Evolutionary conservation across 768 basidiomycete genomes (phyloP).

Genomic region (Phaeotremella fagi): DNA sequence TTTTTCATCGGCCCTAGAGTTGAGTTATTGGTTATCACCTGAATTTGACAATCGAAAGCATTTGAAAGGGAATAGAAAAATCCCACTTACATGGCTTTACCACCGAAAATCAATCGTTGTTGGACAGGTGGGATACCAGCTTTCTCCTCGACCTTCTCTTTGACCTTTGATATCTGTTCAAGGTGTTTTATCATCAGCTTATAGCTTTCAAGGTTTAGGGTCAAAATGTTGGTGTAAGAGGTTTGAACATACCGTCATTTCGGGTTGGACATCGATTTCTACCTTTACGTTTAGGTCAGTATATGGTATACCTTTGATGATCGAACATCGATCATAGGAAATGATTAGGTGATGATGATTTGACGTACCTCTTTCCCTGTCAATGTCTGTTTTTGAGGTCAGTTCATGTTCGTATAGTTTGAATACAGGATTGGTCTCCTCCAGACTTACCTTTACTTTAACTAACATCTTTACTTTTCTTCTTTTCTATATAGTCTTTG

Average conservation of each 20-base stretch:
- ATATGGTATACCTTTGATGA: too few species aligned
- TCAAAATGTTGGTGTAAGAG: neutral
- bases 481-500: too few species aligned
- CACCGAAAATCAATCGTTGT: conserved; percentile 86
- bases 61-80: neutral
- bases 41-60: too few species aligned
- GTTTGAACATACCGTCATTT: conserved; percentile 63
- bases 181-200: neutral
- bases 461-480: conserved; percentile 39
- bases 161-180: conserved; percentile 78
- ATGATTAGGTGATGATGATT: too few species aligned
- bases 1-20: conserved; percentile 80
- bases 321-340: too few species aligned
- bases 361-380: conserved; percentile 86
- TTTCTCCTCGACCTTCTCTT: conserved; percentile 97
- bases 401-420: neutral
- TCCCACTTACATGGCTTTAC: conserved; percentile 74
- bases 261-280: conserved; percentile 88
- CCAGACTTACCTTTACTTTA: conserved; percentile 49
- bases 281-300: too few species aligned
- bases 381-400: conserved; percentile 61
- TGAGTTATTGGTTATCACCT: neutral
- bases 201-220: neutral
- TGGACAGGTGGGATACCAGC: conserved; percentile 95
- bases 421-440: conserved; percentile 6